Conservation (phyloP, 2,329 filamentous ascomycete genomes). For the Teratosphaeria epicoccoides region DNA sequence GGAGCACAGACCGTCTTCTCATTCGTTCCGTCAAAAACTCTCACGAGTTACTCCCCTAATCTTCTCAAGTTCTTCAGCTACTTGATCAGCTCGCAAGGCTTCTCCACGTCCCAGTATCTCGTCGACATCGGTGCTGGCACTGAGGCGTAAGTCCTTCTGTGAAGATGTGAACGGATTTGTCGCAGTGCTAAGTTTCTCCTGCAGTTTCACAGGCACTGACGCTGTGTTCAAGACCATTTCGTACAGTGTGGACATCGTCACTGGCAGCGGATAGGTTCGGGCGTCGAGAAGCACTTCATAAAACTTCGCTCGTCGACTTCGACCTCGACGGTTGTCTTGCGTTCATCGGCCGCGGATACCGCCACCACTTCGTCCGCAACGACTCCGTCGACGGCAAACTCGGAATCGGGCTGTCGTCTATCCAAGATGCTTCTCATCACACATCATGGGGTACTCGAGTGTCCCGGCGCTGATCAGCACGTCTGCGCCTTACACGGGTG, state of each 20-base stretch:
- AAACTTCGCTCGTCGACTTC: background rate
- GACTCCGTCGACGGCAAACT: background rate
- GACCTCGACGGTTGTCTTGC: background rate
- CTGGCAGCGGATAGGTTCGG: background rate
- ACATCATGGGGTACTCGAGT: background rate
- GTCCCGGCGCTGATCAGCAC: background rate
- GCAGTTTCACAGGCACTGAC: background rate
- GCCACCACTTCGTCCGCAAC: background rate
- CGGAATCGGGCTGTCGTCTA: too few relatives aligned
- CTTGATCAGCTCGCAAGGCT: constrained; percentile 39
- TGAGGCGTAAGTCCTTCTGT: background rate
- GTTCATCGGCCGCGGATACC: background rate
- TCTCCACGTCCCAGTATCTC: constrained; percentile 38
- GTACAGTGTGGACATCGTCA: background rate
- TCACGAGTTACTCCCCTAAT: constrained; percentile 47
- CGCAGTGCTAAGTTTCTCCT: background rate
- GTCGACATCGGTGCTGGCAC: background rate
- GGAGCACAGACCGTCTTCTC: constrained; percentile 4
- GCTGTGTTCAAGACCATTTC: background rate
- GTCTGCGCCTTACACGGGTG: background rate
- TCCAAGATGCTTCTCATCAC: background rate
- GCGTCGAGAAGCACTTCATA: background rate
- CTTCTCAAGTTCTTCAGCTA: constrained; percentile 49
- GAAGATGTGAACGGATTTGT: too few relatives aligned
- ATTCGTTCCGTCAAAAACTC: constrained; percentile 21